Evolutionary conservation across 768 basidiomycete genomes (phyloP).

Genomic region (Grammothele lineata): DNA sequence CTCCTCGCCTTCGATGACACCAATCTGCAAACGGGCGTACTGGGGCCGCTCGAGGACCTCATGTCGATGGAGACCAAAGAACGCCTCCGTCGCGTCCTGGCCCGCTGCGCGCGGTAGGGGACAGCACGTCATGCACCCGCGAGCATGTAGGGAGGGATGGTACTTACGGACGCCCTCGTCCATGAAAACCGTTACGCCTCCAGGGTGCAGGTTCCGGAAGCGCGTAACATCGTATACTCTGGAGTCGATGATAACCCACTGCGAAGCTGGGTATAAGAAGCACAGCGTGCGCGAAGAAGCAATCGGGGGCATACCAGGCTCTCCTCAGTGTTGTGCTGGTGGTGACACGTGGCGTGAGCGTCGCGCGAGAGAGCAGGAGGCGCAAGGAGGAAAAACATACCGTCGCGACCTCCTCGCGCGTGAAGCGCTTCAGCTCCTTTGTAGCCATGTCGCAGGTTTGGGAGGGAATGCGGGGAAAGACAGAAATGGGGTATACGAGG

Average conservation of each 20-base stretch:
- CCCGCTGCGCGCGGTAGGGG: constrained; percentile 38
- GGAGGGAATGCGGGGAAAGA: neutral
- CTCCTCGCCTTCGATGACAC: constrained; percentile 57
- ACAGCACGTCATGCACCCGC: neutral
- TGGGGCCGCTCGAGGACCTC: constrained; percentile 76
- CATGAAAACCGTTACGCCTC: constrained; percentile 65
- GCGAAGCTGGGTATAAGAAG: neutral
- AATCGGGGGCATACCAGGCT: constrained; percentile 45
- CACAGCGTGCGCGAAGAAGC: too few species aligned
- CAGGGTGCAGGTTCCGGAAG: constrained; percentile 75
- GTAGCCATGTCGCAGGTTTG: constrained; percentile 20
- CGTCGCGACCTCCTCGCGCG: constrained; percentile 63
- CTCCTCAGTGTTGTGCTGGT: constrained; percentile 66
- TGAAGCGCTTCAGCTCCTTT: constrained; percentile 36
- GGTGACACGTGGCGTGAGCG: neutral
- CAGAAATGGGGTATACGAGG: neutral
- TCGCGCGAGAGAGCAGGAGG: too few species aligned
- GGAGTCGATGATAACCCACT: constrained; percentile 79
- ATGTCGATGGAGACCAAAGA: constrained; percentile 81
- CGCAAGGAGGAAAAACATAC: constrained; percentile 30
- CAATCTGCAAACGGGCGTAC: constrained; percentile 68
- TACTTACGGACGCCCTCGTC: constrained; percentile 70
- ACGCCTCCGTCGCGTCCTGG: constrained; percentile 80
- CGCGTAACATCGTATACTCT: constrained; percentile 76
- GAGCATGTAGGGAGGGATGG: too few species aligned